Base-by-base conservation (phyloP, 1,284 basidiomycete genomes). In the Cerrena zonata region DNA sequence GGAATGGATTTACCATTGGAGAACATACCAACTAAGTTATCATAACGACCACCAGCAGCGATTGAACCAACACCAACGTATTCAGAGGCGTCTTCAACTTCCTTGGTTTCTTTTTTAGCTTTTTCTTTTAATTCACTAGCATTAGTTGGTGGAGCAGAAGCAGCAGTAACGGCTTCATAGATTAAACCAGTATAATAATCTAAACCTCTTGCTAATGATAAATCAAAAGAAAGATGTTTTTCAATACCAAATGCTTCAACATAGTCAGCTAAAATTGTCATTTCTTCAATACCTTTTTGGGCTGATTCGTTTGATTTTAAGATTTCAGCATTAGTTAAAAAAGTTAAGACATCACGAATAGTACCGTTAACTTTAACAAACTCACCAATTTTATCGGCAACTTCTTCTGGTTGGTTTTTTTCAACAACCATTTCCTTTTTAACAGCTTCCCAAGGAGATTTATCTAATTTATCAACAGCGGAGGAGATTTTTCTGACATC, bases 181-280 rank as follows among this genome's bases (percentile, higher is more conserved):
- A 99, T 99, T 63, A 99, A 86, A 37, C 96, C 95, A 1, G 95
- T 99, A 72, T 99, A 98, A 72, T 99, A 99, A 69, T 99, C 96
- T 34, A 99, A 79, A 22, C 95, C 95, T 27, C 96, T 86, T 5
- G 96, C 96, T 21, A 99, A 82, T 5, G 92, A 95, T 59, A 99
- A 81, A 69, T 99, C 95, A 66, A 99, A 98, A 7, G 91, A 94
- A 64, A 98, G 81, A 89, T 93, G 58, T 48, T 24, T n/a, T n/a
- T n/a, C n/a, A n/a, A n/a, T n/a, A n/a, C 81, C 79, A 69, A 91
- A 97, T 1, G 91, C 83, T 39, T 83, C 77, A 13, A 98, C 80
- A 58, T 94, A 89, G 23, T 75, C 80, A 71, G 97, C 96, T 41
- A 98, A 74, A 38, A 90, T 69, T 42, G 72, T 78, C 93, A 98